Evolutionary conservation across 345 rosid species (phyloP).

Genomic region (Combretum micranthum): DNA sequence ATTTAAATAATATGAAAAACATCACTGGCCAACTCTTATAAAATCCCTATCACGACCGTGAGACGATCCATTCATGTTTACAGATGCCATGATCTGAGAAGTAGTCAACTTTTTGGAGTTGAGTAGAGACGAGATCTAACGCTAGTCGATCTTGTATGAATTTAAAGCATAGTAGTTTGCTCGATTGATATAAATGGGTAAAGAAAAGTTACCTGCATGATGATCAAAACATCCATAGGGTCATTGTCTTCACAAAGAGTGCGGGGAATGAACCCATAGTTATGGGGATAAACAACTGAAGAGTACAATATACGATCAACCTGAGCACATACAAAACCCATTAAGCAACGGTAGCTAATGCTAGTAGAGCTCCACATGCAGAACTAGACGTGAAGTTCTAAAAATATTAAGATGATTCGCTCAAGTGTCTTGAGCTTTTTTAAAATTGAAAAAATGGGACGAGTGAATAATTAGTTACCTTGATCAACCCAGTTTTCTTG

Average conservation of each 20-base stretch:
- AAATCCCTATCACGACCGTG: too few relatives aligned
- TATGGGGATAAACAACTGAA: constrained; percentile 88
- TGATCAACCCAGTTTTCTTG: constrained; percentile 91
- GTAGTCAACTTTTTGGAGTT: neutral
- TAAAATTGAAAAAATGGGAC: too few relatives aligned
- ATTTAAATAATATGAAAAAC: too few relatives aligned
- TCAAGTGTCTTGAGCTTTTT: too few relatives aligned
- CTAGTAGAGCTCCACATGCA: too few relatives aligned
- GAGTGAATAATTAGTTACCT: constrained; percentile 33
- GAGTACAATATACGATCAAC: constrained; percentile 45
- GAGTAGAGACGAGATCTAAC: neutral
- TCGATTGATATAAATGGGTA: constrained; percentile 4
- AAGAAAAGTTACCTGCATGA: constrained; percentile 56
- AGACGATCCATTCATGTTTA: too few relatives aligned
- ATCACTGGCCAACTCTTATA: too few relatives aligned
- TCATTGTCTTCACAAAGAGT: constrained; percentile 52
- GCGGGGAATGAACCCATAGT: constrained; percentile 56
- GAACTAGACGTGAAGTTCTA: too few relatives aligned
- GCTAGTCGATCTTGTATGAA: too few relatives aligned
- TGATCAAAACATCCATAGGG: constrained; percentile 44
- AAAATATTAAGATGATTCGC: too few relatives aligned
- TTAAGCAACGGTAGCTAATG: neutral
- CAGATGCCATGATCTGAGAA: too few relatives aligned
- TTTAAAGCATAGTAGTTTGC: neutral
- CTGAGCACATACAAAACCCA: constrained; percentile 11